Base-by-base conservation (phyloP, 2,329 filamentous ascomycete species). In the Pseudogymnoascus sp. region DNA sequence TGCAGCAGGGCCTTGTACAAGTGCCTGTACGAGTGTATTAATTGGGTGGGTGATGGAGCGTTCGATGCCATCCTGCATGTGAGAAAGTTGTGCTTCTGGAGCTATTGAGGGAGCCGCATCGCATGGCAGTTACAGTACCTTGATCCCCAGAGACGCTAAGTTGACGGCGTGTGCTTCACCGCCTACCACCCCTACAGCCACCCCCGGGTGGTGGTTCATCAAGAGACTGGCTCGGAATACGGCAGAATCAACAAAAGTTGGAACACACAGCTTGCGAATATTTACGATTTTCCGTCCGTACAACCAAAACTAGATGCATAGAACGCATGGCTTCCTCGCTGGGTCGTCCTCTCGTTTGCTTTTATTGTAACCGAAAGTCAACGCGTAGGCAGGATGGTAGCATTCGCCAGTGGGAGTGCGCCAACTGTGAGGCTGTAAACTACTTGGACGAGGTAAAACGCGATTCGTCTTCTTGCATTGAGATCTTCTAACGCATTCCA, bases 381-480 rank as follows among this genome's bases (percentile, higher is more conserved):
- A 79, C 80, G 35, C 79, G 84, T 63, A 79, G 76, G 67, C 86
- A 83, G 70, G 82, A 85, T 69, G 83, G 83, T 31, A 72, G 74
- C 62, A 79, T 85, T 64, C 82, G 80, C 73, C 82, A 86, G 71
- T 96, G 93, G 76, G 79, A 86, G 53, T 96, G 92, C 76, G 77
- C 82, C 19, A 79, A 83, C 66, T 99, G 95, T 79, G 90, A 95
- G 70, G 90, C 93, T 17, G 86, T 88, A 65, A 99, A 97, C 76
- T 90, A 91, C 77, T 80, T 97, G 33, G 95, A 99, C 74, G 82
- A 93, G 79, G 92, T 95, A 78, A 65, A 79, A 73, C 36, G 57
- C 35, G 40, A 63, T 60, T 19, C 15, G 21, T 5, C 17, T 28
- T 38, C 47, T 35, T 61, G 35, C 23, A 42, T 60, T 31, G n/a